Base-by-base conservation (phyloP, 306 rosid genomes). In the Dalbergia cochinchinensis region DNA sequence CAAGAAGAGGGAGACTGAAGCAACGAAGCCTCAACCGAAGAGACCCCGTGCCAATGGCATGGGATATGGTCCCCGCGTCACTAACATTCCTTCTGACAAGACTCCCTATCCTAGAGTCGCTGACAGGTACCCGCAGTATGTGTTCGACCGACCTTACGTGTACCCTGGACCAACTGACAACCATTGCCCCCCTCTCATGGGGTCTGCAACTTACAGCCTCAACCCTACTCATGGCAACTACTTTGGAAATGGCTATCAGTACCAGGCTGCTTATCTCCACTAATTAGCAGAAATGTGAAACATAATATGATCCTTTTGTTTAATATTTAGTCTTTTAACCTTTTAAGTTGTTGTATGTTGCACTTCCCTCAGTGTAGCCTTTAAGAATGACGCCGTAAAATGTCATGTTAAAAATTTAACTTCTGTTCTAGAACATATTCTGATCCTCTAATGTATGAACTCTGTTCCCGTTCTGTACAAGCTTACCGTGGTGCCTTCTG, bases 211-310 rank as follows among this genome's bases (percentile, higher is more conserved):
- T 3, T 96, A 96, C 87, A 91, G 85, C 86, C 7, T 94, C 85
- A 69, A 96, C 66, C 96, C 92, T 4, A 88, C 74, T 71, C 97
- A 89, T 65, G 92, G 86, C 63, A 89, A 89, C 91, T 93, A 96
- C 94, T 91, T 91, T 39, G 96, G 96, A 80, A 93, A 92, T 76
- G 94, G 90, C 57, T 96, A 93, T 83, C 97, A 96, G 90, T 93
- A 96, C 78, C 99, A 96, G 82, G 86, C 99, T 41, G 77, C 99
- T 9, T 95, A 91, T 86, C 97, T 95, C 84, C 98, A 92, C 92
- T 95, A 92, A 85, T 78, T 79, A 84, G 79, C 85, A 37, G 83
- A 81, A 80, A 86, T 78, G 84, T 83, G 71, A 83, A 4, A 81
- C 90, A 71, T 85, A 88, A 86, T 78, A 34, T 81, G 90, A 83